A percentile compares a stretch with the other conserved stretches of the same genome.
phyloP scores from a whole-genome alignment of 1,284 basidiomycete genomes.

The Puccinia polysora region DNA sequence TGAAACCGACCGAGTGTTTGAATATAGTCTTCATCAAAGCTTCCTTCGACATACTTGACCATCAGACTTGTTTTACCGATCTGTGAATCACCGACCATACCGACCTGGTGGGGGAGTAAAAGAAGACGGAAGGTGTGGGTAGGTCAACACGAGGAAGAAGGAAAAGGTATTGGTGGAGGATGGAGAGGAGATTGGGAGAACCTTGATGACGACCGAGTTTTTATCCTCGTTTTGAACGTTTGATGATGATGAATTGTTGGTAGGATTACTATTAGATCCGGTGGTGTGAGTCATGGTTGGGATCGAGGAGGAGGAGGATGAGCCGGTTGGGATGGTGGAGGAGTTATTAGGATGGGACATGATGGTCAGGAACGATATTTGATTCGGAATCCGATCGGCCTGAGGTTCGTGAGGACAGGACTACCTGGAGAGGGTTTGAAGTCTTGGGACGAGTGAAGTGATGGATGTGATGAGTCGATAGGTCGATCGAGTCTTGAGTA shows the following conservation, averaged over 20 bases:
- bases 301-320: background rate
- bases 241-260: background rate
- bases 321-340: conserved; percentile 1
- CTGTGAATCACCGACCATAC: conserved; percentile 98
- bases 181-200: background rate
- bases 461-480: too few species aligned
- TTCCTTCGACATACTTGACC: conserved; percentile 97
- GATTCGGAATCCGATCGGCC: too few species aligned
- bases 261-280: background rate
- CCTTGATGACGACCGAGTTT: conserved; percentile 44
- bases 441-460: too few species aligned
- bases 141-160: background rate
- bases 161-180: background rate
- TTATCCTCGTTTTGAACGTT: conserved; percentile 34
- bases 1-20: conserved; percentile 67
- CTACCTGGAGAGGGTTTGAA: too few species aligned
- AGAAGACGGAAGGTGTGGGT: background rate
- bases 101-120: conserved; percentile 89
- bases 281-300: too few species aligned
- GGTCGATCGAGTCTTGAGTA: too few species aligned
- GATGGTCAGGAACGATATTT: too few species aligned
- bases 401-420: too few species aligned
- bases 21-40: conserved; percentile 94
- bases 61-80: conserved; percentile 97
- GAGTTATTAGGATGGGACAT: conserved; percentile 22